These are phyloP conservation scores for Fulvia fulva DNA, from an alignment of 2,329 filamentous ascomycete species.

Conservation along the genomic window DNA sequence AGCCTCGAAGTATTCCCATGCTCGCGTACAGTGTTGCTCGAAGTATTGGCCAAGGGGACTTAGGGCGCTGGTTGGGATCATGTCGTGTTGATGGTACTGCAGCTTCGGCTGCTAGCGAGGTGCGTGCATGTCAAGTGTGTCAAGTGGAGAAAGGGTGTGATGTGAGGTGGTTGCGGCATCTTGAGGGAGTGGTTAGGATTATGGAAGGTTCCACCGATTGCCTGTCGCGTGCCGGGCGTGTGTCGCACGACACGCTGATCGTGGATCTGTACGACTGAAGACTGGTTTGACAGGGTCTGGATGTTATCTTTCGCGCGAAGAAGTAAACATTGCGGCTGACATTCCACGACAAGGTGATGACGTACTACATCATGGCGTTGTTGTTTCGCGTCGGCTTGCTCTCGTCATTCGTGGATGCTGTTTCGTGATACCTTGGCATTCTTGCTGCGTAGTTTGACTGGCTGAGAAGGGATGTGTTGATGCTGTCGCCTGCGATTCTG, in stretches of 20 bases:
- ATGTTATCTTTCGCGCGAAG: too few species aligned
- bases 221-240: not conserved
- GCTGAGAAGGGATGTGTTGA: too few species aligned
- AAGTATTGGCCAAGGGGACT: conserved; percentile 16
- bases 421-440: not conserved
- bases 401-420: not conserved
- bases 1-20: conserved; percentile 13
- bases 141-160: not conserved
- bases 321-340: too few species aligned
- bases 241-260: not conserved
- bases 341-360: too few species aligned
- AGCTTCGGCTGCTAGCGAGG: not conserved
- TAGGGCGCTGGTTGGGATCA: conserved; percentile 11
- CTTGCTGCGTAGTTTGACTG: too few species aligned
- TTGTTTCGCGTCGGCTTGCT: too few species aligned
- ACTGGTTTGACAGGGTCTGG: too few species aligned
- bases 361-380: too few species aligned
- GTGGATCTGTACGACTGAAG: not conserved
- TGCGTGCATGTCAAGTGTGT: not conserved
- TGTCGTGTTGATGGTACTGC: not conserved
- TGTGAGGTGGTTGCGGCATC: not conserved
- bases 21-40: conserved; percentile 9
- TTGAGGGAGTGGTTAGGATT: not conserved
- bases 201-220: not conserved
- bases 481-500: too few species aligned